phyloP scores from a whole-genome alignment of 768 basidiomycete genomes.

The Mycena amicta region DNA sequence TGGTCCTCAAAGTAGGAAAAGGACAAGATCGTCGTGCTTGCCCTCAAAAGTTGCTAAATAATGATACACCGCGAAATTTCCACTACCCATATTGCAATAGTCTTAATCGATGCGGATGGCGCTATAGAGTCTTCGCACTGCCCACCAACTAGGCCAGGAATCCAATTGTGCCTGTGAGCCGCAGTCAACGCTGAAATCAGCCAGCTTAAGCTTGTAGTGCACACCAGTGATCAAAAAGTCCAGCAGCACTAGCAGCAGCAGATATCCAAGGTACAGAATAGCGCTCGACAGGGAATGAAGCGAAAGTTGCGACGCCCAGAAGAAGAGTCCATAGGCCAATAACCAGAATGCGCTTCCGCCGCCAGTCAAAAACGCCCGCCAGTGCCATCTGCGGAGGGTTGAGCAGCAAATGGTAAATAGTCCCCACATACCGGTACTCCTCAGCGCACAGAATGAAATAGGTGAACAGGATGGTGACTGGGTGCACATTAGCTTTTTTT shows the following conservation, averaged over 20 bases:
- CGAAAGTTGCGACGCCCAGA: constrained; percentile 85
- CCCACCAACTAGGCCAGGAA: constrained; percentile 92
- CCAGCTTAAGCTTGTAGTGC: constrained; percentile 23
- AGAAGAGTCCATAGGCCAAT: constrained; percentile 84
- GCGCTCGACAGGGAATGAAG: constrained; percentile 81
- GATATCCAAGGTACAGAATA: constrained; percentile 87
- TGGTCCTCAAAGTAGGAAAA: constrained; percentile 74
- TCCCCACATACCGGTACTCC: constrained; percentile 78
- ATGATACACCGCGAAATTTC: not conserved
- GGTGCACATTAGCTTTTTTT: not conserved
- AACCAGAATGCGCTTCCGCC: constrained; percentile 95
- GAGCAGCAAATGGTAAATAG: constrained; percentile 12
- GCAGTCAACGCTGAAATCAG: not conserved
- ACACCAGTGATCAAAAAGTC: constrained; percentile 87
- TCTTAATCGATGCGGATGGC: constrained; percentile 75
- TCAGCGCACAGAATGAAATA: constrained; percentile 94
- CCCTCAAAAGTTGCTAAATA: constrained; percentile 28
- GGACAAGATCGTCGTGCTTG: constrained; percentile 67
- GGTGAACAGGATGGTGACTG: constrained; percentile 71
- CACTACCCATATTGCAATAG: not conserved
- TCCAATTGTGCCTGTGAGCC: constrained; percentile 78
- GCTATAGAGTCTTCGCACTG: constrained; percentile 80
- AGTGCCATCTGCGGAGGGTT: constrained; percentile 76
- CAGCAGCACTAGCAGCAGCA: constrained; percentile 78
- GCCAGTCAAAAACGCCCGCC: constrained; percentile 90